Evolutionary conservation across 2,329 filamentous ascomycete genomes (phyloP).

Genomic region (Aspergillus sp.): DNA sequence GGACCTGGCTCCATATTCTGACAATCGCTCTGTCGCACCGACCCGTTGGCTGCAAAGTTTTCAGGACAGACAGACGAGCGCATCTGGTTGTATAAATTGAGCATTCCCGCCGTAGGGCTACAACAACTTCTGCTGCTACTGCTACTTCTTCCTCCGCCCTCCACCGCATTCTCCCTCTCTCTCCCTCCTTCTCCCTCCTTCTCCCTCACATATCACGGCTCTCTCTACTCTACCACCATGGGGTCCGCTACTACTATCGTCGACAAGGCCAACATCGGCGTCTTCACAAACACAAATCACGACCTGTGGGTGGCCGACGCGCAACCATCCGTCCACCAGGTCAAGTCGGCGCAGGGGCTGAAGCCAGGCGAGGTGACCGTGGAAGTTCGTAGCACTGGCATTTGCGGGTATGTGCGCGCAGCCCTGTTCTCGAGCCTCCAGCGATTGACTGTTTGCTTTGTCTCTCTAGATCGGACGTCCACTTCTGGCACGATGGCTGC

Average conservation of each 20-base stretch:
- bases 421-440: constrained; percentile 1
- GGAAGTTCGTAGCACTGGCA: constrained; percentile 86
- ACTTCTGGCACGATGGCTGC: constrained; percentile 93
- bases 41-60: neutral
- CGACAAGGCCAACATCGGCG: constrained; percentile 81
- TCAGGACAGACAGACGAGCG: too few species aligned
- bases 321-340: constrained; percentile 63
- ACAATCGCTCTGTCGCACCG: neutral
- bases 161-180: constrained; percentile 9
- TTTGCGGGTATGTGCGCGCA: constrained; percentile 64
- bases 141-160: constrained; percentile 3
- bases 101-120: neutral
- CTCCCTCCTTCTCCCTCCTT: constrained; percentile 1
- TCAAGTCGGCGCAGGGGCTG: constrained; percentile 58
- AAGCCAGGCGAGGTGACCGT: constrained; percentile 78
- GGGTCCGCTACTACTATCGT: constrained; percentile 30
- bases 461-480: constrained; percentile 66
- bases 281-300: constrained; percentile 89
- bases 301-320: constrained; percentile 82
- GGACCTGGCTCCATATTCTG: neutral
- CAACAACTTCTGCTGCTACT: neutral
- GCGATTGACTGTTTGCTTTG: constrained; percentile 5
- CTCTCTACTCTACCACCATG: constrained; percentile 13
- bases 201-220: too few species aligned
- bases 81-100: too few species aligned